Evolutionary conservation across 129 eudicot species (phyloP).

Genomic region (Calendula officinalis): DNA sequence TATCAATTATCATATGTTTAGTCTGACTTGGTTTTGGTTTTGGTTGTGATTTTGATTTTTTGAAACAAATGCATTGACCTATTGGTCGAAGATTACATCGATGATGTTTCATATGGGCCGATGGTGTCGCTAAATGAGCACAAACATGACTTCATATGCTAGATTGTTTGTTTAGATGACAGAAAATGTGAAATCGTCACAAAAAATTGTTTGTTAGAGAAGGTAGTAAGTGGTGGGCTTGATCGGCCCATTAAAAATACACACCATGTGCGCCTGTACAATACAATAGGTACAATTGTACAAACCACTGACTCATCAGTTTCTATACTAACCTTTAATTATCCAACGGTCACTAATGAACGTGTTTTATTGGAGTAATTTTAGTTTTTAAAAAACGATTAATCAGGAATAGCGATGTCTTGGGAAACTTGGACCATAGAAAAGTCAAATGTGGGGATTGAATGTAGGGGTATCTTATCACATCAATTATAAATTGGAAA

Average conservation of each 20-base stretch:
- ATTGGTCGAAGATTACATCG: too few species aligned
- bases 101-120: conserved; percentile 12
- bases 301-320: too few species aligned
- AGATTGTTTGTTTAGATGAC: too few species aligned
- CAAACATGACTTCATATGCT: neutral
- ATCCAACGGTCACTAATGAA: neutral
- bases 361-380: neutral
- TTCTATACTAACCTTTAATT: too few species aligned
- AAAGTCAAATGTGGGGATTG: neutral
- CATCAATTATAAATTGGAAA: neutral
- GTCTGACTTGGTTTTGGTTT: neutral
- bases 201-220: too few species aligned
- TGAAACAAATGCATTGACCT: neutral
- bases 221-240: too few species aligned
- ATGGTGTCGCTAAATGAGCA: neutral
- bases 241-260: too few species aligned
- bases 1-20: too few species aligned
- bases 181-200: too few species aligned
- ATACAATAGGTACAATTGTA: too few species aligned
- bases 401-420: neutral
- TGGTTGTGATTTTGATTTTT: neutral
- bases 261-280: too few species aligned
- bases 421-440: neutral
- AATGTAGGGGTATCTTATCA: conserved; percentile 3
- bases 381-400: neutral